Evolutionary conservation across 306 rosid species (phyloP).

Genomic region (Carpinus viminea): DNA sequence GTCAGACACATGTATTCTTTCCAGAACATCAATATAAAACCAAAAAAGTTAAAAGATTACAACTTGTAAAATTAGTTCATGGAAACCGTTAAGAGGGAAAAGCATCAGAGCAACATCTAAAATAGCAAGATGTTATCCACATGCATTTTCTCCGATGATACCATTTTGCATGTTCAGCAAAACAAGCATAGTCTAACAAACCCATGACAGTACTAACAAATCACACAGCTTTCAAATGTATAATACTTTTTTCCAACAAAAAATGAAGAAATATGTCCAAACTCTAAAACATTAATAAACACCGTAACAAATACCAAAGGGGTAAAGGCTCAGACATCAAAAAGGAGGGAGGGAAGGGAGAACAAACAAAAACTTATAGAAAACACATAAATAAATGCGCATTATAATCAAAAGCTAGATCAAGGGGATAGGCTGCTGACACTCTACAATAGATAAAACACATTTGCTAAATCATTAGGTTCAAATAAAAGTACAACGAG

Average conservation of each 20-base stretch:
- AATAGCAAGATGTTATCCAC: too few relatives aligned
- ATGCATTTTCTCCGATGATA: background rate
- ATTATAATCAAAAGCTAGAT: slow-evolving; percentile 1
- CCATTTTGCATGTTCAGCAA: too few relatives aligned
- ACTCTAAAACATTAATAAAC: background rate
- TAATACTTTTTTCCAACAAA: background rate
- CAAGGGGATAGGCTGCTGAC: slow-evolving; percentile 12
- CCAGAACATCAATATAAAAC: too few relatives aligned
- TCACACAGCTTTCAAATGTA: too few relatives aligned
- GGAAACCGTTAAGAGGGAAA: too few relatives aligned
- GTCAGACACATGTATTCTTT: too few relatives aligned
- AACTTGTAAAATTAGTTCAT: too few relatives aligned
- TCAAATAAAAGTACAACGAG: slow-evolving; percentile 44
- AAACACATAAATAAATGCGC: background rate
- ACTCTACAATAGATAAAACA: slow-evolving; percentile 55
- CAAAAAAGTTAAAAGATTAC: too few relatives aligned
- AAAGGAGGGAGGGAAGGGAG: background rate
- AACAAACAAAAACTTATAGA: background rate
- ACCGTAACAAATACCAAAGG: background rate
- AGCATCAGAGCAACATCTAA: too few relatives aligned
- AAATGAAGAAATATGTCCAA: background rate
- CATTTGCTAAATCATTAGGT: slow-evolving; percentile 53
- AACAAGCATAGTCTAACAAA: background rate
- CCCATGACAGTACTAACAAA: too few relatives aligned
- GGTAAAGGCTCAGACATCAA: background rate